Base-by-base conservation (phyloP, 2,329 filamentous ascomycete species). In the Mollisia scopiformis region DNA sequence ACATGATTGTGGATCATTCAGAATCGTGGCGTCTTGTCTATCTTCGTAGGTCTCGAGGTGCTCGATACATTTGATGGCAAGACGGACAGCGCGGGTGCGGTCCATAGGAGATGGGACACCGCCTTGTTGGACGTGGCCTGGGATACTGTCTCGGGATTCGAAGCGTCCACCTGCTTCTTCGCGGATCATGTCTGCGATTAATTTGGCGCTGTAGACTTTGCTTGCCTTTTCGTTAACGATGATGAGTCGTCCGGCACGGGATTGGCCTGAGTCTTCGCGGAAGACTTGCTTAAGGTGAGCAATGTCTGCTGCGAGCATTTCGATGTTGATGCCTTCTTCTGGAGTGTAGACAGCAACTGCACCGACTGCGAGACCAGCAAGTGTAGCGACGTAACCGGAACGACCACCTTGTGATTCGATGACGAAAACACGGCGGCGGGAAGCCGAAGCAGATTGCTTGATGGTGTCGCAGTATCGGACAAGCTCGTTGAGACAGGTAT, bases 381-480 rank as follows among this genome's bases (percentile, higher is more conserved):
- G 84, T 0, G 92, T 96, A 28, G 94, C 94, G 62, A 98, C 86
- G 76, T 98, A 99, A 21, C 95, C 95, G 4, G 92, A 97, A 59
- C 91, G 88, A 35, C 95, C 95, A 70, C 95, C 95, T 79, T 99
- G 95, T 0, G 95, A 98, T 79, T 99, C 95, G 57, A 99, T 94
- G 56, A 99, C 93, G 77, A 99, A 99, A 57, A 98, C 94, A 63
- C 95, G 88, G 47, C 95, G 89, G 61, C 95, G 89, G 1, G 93
- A 96, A 1, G 95, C 93, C 1, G 93, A 97, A 0, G 95, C 95
- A 1, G 93, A 97, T 76, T 98, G 95, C 77, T 96, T 93, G 78
- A 98, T 97, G 72, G 93, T 94, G 80, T 99, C 95, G 75, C 94
- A 97, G 78, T 97, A 99, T 68, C 89, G 86, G 65, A 97, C 92